Base-by-base conservation (phyloP, 2,329 filamentous ascomycete species). In the Aspergillus sp. region DNA sequence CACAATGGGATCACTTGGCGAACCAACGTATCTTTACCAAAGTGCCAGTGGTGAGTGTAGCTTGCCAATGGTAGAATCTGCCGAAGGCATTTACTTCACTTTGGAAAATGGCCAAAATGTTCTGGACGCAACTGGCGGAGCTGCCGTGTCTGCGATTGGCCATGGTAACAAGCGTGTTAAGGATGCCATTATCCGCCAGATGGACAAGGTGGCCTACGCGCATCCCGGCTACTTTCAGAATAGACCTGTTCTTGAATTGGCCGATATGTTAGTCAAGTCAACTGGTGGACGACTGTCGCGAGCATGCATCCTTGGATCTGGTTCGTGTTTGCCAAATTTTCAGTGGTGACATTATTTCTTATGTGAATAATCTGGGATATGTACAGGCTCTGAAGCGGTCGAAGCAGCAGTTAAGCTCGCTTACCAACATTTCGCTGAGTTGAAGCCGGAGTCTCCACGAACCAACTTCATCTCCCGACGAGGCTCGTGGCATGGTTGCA, bases 91-190 rank as follows among this genome's bases (percentile, higher is more conserved):
- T 43, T 73, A 72, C 46, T 59, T 79, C 5, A 54, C 66, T 27
- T 65, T 78, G 1, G 64, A 65, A 39, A 67, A 70, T 51, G 81
- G 81, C 2, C 69, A 75, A 30, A 65, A 65, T 28, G 75, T 90
- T 34, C 73, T 89, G 8, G 86, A 91, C 60, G 82, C 79, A 2
- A 85, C 82, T 35, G 78, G 82, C 30, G 87, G 87, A 8, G 83
- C 86, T 2, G 84, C 82, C 26, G 85, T 89, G 2, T 73, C 81
- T n/a, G 82, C 80, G 57, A 70, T 91, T 6, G 87, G 87, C 5
- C 81, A 88, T 54, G 79, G 78, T 29, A 76, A 83, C 39, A 53
- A 69, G 29, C 73, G 82, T 31, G 78, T 90, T 5, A 70, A 74
- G 13, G 67, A 75, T 2, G 85, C 83, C 1, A 74, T 87, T 28